These are phyloP conservation scores for Fusarium mangiferae DNA, from an alignment of 2,329 filamentous ascomycete genomes.

Conservation along the genomic window DNA sequence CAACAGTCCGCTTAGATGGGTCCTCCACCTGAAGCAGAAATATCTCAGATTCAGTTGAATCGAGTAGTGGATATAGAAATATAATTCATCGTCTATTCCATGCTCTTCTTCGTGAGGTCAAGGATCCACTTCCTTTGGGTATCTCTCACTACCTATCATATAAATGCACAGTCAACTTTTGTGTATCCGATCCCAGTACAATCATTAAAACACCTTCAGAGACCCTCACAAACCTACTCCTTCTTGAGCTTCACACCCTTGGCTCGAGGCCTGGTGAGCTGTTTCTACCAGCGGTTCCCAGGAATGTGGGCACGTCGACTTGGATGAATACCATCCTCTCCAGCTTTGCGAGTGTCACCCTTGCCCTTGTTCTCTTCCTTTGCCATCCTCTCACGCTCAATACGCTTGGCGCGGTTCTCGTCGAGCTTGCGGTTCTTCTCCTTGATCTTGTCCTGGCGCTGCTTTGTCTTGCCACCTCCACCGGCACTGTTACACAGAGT, in stretches of 20 bases:
- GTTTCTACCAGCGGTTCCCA: slow-evolving; percentile 22
- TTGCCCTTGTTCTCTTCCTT: slow-evolving; percentile 46
- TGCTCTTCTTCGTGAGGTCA: slow-evolving; percentile 26
- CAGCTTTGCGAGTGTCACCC: slow-evolving; percentile 32
- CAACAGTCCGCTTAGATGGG: background rate
- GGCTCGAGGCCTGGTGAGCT: background rate
- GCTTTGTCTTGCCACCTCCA: slow-evolving; percentile 81
- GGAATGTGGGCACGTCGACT: slow-evolving; percentile 56
- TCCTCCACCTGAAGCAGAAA: background rate
- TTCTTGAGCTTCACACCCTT: background rate
- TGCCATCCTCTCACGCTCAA: slow-evolving; percentile 57
- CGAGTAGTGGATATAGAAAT: background rate
- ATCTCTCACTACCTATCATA: slow-evolving; percentile 43
- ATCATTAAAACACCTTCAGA: slow-evolving; percentile 16
- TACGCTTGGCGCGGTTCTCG: slow-evolving; percentile 66
- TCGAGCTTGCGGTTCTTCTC: slow-evolving; percentile 88
- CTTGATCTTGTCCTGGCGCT: slow-evolving; percentile 79
- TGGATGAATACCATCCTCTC: slow-evolving; percentile 60
- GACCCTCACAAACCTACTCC: background rate
- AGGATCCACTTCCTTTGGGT: slow-evolving; percentile 44
- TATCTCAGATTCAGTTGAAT: background rate
- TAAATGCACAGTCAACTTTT: slow-evolving; percentile 37
- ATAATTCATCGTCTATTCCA: background rate
- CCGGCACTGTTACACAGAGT: slow-evolving; percentile 70
- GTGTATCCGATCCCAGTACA: slow-evolving; percentile 18